Evolutionary conservation across 2,329 filamentous ascomycete species (phyloP).

Genomic region (Alternaria tenuissima): DNA sequence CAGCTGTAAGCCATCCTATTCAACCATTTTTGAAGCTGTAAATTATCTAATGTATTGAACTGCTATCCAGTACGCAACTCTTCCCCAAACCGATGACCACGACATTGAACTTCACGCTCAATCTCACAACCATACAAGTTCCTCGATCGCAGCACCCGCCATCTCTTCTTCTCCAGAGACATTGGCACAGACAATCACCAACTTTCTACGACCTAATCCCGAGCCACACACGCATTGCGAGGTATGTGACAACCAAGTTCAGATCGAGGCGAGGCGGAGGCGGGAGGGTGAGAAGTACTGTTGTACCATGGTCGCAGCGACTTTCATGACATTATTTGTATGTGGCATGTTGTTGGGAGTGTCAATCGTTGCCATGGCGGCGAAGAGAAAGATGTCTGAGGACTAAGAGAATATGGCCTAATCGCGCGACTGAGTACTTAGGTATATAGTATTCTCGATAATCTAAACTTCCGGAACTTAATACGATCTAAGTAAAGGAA

Average conservation of each 20-base stretch:
- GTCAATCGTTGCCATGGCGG: constrained; percentile 14
- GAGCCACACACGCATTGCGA: constrained; percentile 38
- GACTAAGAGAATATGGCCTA: neutral
- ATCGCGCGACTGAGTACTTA: neutral
- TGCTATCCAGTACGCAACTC: constrained; percentile 30
- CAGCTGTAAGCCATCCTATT: constrained; percentile 18
- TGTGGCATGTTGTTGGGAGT: constrained; percentile 31
- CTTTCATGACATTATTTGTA: constrained; percentile 28
- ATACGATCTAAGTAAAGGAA: neutral
- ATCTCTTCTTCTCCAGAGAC: constrained; percentile 18
- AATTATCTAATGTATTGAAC: neutral
- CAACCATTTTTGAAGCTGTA: too few relatives aligned
- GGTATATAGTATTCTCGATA: neutral
- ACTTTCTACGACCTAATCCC: constrained; percentile 31
- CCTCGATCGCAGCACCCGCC: constrained; percentile 3
- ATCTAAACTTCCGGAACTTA: neutral
- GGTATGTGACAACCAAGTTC: constrained; percentile 34
- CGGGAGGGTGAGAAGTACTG: constrained; percentile 32
- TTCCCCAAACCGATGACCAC: constrained; percentile 36
- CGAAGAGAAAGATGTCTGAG: neutral
- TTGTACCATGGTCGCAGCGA: constrained; percentile 35
- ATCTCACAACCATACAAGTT: constrained; percentile 12
- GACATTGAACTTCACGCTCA: constrained; percentile 34
- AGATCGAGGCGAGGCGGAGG: constrained; percentile 25
- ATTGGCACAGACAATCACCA: constrained; percentile 35